Percentiles rank a stretch among this genome's conserved stretches.
phyloP scores from a whole-genome alignment of 169 alveolate genomes.

The Amoebophrya sp. region DNA sequence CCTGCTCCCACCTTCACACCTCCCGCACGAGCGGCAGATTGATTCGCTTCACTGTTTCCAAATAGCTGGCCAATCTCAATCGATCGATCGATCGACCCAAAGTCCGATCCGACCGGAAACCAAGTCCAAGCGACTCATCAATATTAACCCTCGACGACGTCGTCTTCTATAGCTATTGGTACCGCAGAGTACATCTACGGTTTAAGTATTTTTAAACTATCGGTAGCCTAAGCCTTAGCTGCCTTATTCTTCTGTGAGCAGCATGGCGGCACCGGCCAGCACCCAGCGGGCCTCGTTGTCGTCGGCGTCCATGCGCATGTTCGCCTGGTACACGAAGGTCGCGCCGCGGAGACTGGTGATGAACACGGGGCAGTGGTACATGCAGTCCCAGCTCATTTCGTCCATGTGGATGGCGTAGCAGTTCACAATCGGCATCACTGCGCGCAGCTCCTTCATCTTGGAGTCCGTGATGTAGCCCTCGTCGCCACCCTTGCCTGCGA shows the following conservation, averaged over 20 bases:
- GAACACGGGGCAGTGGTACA: constrained; percentile 79
- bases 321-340: constrained; percentile 50
- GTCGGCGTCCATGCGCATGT: constrained; percentile 51
- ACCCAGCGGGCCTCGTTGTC: constrained; percentile 63
- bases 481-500: constrained; percentile 54
- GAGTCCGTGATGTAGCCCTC: constrained; percentile 75
- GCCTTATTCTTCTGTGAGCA: constrained; percentile 67
- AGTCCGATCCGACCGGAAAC: not conserved
- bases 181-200: no score
- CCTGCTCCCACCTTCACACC: no score
- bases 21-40: no score
- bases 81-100: no score
- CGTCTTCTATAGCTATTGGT: not conserved
- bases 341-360: constrained; percentile 80
- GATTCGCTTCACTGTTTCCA: no score
- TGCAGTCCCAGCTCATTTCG: constrained; percentile 55
- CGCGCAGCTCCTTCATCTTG: constrained; percentile 69
- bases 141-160: not conserved
- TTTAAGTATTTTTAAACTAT: no score
- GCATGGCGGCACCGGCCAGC: constrained; percentile 82
- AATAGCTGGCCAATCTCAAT: no score
- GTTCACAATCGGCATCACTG: constrained; percentile 72
- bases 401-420: constrained; percentile 61
- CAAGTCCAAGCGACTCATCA: not conserved
- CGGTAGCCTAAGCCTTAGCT: no score